Evolutionary conservation across 2,329 filamentous ascomycete genomes (phyloP).

Genomic region (Fusarium torulosum): DNA sequence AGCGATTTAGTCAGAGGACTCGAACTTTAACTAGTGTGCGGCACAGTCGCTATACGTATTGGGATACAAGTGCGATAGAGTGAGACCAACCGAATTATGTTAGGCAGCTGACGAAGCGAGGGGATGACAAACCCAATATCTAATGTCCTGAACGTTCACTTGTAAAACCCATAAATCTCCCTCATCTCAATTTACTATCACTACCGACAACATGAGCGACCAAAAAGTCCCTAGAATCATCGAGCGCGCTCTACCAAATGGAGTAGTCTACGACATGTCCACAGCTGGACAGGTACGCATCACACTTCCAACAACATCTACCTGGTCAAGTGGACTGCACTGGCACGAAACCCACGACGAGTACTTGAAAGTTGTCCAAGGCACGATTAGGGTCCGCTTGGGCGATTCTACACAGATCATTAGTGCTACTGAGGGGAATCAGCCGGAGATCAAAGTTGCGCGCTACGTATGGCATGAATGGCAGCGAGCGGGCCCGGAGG

Average conservation of each 20-base stretch:
- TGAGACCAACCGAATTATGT: neutral
- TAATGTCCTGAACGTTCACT: neutral
- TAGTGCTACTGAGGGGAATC: constrained; percentile 24
- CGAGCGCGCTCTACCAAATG: constrained; percentile 34
- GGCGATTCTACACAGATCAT: constrained; percentile 35
- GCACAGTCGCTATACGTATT: neutral
- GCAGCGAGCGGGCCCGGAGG: constrained; percentile 54
- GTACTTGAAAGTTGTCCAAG: constrained; percentile 58
- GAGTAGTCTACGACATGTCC: constrained; percentile 54
- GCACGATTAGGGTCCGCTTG: constrained; percentile 50
- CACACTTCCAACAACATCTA: constrained; percentile 57
- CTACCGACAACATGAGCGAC: neutral
- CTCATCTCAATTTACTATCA: neutral
- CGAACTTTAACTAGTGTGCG: no score
- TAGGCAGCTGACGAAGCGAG: neutral
- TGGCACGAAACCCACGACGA: constrained; percentile 63
- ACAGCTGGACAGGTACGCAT: constrained; percentile 55
- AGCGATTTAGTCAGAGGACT: no score
- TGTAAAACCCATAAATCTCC: no score
- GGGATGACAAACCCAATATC: neutral
- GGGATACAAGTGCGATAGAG: neutral
- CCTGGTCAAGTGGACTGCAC: constrained; percentile 63
- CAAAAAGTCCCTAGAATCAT: neutral
- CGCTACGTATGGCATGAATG: constrained; percentile 60
- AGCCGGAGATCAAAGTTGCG: constrained; percentile 53